Evolutionary conservation across 257 asterid species (phyloP), one percentile per base, ranked within the genome.

Genomic region (Ocimum tenuiflorum): DNA sequence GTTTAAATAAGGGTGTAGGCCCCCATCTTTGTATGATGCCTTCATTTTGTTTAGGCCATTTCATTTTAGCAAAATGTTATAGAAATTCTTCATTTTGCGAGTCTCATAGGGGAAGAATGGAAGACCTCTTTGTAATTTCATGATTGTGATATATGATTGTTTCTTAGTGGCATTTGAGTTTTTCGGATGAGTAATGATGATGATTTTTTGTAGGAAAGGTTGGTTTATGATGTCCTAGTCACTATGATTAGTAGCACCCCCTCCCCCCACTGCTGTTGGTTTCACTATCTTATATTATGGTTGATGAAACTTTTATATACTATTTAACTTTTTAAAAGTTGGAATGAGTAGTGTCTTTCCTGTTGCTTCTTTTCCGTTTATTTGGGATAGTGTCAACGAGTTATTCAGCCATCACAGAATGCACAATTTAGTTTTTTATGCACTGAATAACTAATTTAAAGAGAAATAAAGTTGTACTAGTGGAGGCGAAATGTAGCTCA

Each of bases 141-240:
- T 78, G 70, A 77, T 74, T 49, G 68, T 67, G 69, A 66, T 75
- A 35, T 68, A 62, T 75, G 77, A 78, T 76, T 65, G 66, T 78
- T 52, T 69, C 46, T 70, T 55, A 77, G 88, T 83, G 87, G 83
- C 76, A 62, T 72, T n/a, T 64, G 49, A 50, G 79, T 72, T 80
- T 81, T 71, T 72, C 71, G 66, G 76, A 67, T 79, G 72, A 81
- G 82, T 76, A 77, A 81, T 73, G 79, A 77, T 79, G 73, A 71
- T 0, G 64, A 73, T 78, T 82, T 69, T 77, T 81, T 83, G 81
- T 65, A 68, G 68, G 79, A 75, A 73, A 76, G 79, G 78, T 75
- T 78, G 10, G 77, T 79, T 73, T 60, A 54, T 77, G 81, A 77
- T 78, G 81, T 75, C 82, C 77, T 51, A 68, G 67, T 82, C 89